phyloP scores from a whole-genome alignment of 306 rosid species.

The Prunus mira region DNA sequence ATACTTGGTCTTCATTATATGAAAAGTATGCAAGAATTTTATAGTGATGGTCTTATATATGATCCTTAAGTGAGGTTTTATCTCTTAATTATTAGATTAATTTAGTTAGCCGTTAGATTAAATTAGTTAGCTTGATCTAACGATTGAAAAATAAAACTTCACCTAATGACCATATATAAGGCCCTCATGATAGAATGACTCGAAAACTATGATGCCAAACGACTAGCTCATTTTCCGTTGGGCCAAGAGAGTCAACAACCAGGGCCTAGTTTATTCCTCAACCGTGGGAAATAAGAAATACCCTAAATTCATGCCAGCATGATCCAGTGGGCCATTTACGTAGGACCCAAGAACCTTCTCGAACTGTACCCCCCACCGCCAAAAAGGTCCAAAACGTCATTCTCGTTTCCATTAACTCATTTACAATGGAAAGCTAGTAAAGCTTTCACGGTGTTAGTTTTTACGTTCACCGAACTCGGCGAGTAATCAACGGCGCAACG shows the following conservation, averaged over 20 bases:
- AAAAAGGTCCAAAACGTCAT: conserved; percentile 1
- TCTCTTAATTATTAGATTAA: rapidly evolving
- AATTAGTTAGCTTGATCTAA: rapidly evolving
- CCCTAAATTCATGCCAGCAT: neutral
- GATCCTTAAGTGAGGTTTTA: rapidly evolving
- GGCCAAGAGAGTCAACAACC: neutral
- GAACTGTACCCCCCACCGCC: neutral
- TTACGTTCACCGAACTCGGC: neutral
- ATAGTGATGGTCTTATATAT: too few species aligned
- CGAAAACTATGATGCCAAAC: too few species aligned
- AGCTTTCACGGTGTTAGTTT: neutral
- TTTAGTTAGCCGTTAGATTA: rapidly evolving
- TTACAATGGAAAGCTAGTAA: neutral
- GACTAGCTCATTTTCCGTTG: neutral
- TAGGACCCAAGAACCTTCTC: conserved; percentile 2
- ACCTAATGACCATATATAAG: too few species aligned
- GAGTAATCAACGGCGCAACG: neutral
- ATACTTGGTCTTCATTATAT: too few species aligned
- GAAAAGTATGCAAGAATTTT: too few species aligned
- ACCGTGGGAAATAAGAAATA: too few species aligned
- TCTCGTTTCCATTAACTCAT: neutral
- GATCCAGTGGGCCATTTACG: neutral
- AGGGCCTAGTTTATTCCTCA: too few species aligned
- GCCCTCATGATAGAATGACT: too few species aligned
- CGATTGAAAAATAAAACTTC: rapidly evolving